A percentile compares a stretch with the other conserved stretches of the same genome.
Conservation (phyloP, 2,329 filamentous ascomycete species). For the Hymenoscyphus infarciens region DNA sequence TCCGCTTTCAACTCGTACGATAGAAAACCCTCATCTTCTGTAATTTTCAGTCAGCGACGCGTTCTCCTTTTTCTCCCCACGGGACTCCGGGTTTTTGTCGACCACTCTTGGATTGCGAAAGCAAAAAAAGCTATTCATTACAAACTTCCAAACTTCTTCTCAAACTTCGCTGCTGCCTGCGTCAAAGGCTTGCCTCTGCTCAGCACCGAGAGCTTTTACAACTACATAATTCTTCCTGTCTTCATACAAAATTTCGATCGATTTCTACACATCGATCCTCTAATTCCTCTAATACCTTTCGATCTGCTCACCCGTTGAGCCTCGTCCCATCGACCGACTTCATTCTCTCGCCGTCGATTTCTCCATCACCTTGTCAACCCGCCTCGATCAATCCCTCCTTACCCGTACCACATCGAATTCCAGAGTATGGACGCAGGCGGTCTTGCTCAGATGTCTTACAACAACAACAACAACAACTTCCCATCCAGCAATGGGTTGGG, state of each 20-base stretch:
- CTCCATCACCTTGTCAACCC: conserved; percentile 7
- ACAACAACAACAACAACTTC: conserved; percentile 73
- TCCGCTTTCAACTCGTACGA: conserved; percentile 10
- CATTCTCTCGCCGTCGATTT: conserved; percentile 28
- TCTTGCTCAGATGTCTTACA: conserved; percentile 99
- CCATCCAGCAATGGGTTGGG: conserved; percentile 67
- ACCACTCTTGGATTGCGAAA: conserved; percentile 26
- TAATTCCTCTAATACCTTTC: conserved; percentile 34
- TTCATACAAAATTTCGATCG: conserved; percentile 28
- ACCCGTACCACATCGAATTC: conserved; percentile 29
- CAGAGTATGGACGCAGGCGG: conserved; percentile 83
- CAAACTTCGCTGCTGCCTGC: conserved; percentile 27
- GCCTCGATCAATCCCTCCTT: conserved; percentile 14
- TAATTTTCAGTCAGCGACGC: conserved; percentile 23
- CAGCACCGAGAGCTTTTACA: conserved; percentile 27
- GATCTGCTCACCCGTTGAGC: conserved; percentile 19
- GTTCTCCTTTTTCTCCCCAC: conserved; percentile 22
- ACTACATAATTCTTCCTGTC: conserved; percentile 30
- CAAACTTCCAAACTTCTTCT: conserved; percentile 22
- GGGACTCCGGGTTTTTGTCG: conserved; percentile 22
- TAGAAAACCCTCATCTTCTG: conserved; percentile 19
- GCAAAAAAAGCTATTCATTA: conserved; percentile 27
- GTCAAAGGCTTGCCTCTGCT: conserved; percentile 31
- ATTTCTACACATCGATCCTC: conserved; percentile 22
- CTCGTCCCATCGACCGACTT: conserved; percentile 24